Evolutionary conservation across 371 early-diverging fungal genomes (phyloP).

Genomic region (Mortierella sp.): DNA sequence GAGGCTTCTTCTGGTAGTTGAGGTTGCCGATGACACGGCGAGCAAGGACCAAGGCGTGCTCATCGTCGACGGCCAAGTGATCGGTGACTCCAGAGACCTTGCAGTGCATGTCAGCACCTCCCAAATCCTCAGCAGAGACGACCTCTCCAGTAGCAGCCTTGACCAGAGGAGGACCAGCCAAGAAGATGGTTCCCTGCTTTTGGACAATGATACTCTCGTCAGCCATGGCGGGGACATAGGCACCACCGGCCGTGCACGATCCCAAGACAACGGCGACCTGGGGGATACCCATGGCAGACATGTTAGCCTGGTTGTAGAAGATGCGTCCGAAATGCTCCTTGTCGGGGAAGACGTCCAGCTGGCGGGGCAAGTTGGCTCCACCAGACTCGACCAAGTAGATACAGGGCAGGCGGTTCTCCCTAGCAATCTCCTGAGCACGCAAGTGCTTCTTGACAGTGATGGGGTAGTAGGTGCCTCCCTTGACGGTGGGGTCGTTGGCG

Average conservation of each 20-base stretch:
- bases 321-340: slow-evolving; percentile 98
- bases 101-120: slow-evolving; percentile 98
- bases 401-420: slow-evolving; percentile 95
- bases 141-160: slow-evolving; percentile 98
- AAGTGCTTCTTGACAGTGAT: slow-evolving; percentile 98
- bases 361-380: slow-evolving; percentile 96
- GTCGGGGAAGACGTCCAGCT: slow-evolving; percentile 98
- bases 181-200: slow-evolving; percentile 97
- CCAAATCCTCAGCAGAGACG: slow-evolving; percentile 95
- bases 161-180: slow-evolving; percentile 97
- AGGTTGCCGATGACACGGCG: slow-evolving; percentile 89
- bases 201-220: slow-evolving; percentile 97
- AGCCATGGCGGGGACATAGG: slow-evolving; percentile 99
- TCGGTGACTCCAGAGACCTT: slow-evolving; percentile 96
- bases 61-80: slow-evolving; percentile 93
- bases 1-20: slow-evolving; percentile 81
- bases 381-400: slow-evolving; percentile 97
- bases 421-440: slow-evolving; percentile 97
- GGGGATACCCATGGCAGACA: slow-evolving; percentile 92
- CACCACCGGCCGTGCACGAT: slow-evolving; percentile 98
- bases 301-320: slow-evolving; percentile 95
- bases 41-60: slow-evolving; percentile 91
- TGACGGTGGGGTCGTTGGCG: slow-evolving; percentile 95
- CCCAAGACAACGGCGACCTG: slow-evolving; percentile 98
- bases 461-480: slow-evolving; percentile 98